A percentile compares a stretch with the other conserved stretches of the same genome.
These are phyloP conservation scores for Setaria viridis DNA, from an alignment of 202 grass and related monocot species.

Conservation along the genomic window DNA sequence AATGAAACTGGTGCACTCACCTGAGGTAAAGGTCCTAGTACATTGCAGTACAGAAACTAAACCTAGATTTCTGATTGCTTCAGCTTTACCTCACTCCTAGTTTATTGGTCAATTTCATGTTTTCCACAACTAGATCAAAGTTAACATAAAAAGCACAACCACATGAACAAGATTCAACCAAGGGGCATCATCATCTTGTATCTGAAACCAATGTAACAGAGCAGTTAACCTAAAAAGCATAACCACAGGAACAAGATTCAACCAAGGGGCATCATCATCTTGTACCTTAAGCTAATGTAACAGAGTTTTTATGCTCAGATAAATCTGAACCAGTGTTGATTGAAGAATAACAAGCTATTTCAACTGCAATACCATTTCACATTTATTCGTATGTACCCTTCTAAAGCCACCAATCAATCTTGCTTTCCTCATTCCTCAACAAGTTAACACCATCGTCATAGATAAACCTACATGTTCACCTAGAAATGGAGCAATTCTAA, in stretches of 20 bases:
- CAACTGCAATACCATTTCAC: neutral
- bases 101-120: neutral
- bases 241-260: neutral
- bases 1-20: neutral
- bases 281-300: neutral
- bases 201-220: neutral
- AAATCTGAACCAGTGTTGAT: neutral
- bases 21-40: neutral
- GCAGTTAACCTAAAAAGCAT: no score
- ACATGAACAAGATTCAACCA: neutral
- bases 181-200: neutral
- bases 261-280: neutral
- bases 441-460: neutral
- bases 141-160: no score
- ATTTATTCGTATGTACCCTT: neutral
- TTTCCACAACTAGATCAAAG: neutral
- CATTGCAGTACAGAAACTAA: constrained; percentile 1
- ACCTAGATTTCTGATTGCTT: neutral
- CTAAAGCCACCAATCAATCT: neutral
- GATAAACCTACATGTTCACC: neutral
- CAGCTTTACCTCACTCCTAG: neutral
- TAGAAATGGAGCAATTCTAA: constrained; percentile 1
- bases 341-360: neutral
- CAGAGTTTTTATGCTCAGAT: neutral
- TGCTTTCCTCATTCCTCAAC: neutral